These are phyloP conservation scores for Argentina anserina DNA, from an alignment of 306 rosid genomes.

Conservation along the genomic window DNA sequence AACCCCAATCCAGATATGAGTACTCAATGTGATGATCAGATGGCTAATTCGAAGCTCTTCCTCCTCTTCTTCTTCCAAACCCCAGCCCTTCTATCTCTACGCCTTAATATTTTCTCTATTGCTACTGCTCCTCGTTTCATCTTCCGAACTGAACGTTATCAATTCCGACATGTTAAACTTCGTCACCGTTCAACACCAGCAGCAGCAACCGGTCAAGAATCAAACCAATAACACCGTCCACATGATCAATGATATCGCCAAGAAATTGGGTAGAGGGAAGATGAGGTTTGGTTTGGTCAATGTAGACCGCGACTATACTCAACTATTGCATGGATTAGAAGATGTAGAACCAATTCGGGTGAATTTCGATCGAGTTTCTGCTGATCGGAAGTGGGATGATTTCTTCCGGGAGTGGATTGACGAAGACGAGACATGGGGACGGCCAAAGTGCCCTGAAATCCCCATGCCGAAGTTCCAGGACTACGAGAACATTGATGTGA, in stretches of 20 bases:
- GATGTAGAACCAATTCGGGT: constrained; percentile 24
- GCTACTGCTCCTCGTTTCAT: constrained; percentile 12
- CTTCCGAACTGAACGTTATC: background rate
- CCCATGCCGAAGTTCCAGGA: constrained; percentile 43
- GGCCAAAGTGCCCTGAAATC: constrained; percentile 53
- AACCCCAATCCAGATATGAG: background rate
- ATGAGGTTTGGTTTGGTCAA: constrained; percentile 60
- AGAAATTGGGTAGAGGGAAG: constrained; percentile 10
- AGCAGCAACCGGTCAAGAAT: background rate
- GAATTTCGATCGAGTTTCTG: constrained; percentile 27
- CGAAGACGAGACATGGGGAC: constrained; percentile 35
- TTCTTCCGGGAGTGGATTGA: constrained; percentile 70
- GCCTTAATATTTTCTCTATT: constrained; percentile 24
- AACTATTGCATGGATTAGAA: constrained; percentile 11
- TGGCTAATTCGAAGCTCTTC: constrained; percentile 34
- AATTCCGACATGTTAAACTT: background rate
- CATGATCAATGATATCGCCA: constrained; percentile 39
- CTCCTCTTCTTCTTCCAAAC: constrained; percentile 17
- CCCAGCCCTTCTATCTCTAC: constrained; percentile 19
- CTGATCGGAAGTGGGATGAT: constrained; percentile 42
- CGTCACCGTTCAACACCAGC: background rate
- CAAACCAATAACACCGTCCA: background rate
- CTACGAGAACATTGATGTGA: constrained; percentile 48
- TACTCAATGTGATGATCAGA: background rate
- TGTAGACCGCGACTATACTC: constrained; percentile 4